Percentiles rank a stretch among this genome's conserved stretches.
Evolutionary conservation across 2,329 filamentous ascomycete genomes (phyloP).

Genomic region (Sodiomyces alkalinus): DNA sequence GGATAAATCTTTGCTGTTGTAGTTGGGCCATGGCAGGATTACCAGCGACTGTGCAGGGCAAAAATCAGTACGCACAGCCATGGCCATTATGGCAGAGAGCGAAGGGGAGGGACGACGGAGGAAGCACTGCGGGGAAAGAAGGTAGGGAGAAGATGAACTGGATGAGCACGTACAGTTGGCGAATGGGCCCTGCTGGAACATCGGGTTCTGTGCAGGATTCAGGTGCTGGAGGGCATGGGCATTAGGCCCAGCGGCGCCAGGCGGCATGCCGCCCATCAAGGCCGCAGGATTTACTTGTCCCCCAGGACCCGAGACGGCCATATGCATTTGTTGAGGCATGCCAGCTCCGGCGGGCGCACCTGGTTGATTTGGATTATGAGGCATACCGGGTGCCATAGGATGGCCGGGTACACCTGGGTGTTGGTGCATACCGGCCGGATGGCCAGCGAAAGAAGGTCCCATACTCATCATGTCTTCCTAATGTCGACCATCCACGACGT

Average conservation of each 20-base stretch:
- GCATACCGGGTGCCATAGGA: conserved; percentile 46
- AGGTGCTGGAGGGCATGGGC: conserved; percentile 60
- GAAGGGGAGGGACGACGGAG: neutral
- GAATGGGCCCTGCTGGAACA: conserved; percentile 40
- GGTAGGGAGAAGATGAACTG: neutral
- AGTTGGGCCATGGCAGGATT: conserved; percentile 23
- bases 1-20: conserved; percentile 40
- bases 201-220: conserved; percentile 42
- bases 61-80: neutral
- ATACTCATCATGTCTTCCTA: conserved; percentile 51
- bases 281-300: conserved; percentile 57
- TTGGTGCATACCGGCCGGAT: conserved; percentile 55
- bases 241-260: conserved; percentile 45
- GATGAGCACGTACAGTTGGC: conserved; percentile 6
- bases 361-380: conserved; percentile 54
- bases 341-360: conserved; percentile 49
- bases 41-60: conserved; percentile 11
- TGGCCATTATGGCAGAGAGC: neutral
- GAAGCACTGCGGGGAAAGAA: neutral
- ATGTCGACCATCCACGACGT: conserved; percentile 43
- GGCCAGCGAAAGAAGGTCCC: conserved; percentile 47
- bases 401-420: conserved; percentile 55
- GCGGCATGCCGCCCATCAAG: conserved; percentile 66
- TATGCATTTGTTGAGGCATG: conserved; percentile 57
- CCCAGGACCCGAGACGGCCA: conserved; percentile 57